Evolutionary conservation across 2,329 filamentous ascomycete genomes (phyloP), one percentile per base, ranked within the genome.

Genomic region (Fusarium algeriense): DNA sequence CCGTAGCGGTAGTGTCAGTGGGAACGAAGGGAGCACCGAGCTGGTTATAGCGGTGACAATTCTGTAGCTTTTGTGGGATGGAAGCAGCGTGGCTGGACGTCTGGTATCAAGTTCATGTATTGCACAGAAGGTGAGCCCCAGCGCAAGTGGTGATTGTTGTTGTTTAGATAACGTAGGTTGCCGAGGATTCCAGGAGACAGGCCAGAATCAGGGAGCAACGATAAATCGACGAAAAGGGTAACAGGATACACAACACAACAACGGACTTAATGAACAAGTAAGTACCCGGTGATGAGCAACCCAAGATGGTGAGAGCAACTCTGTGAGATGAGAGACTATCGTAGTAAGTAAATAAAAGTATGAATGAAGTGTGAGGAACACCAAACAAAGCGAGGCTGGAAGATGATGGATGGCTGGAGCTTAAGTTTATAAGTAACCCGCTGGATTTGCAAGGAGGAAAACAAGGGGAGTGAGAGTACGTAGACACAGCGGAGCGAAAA

Each of bases 371-470:
- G 61, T 60, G 38, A 61, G 35, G 48, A 69, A 32, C 44, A 63
- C 60, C 64, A 73, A 57, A 50, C 60, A 46, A 63, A 59, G 63
- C 49, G 53, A 70, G 69, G 64, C 68, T 66, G 61, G 66, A 64
- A 60, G 30, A 17, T 46, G 58, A 64, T 57, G 62, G 66, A 73
- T 70, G 70, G 70, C 66, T 73, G 62, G 66, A 67, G 70, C 58
- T 68, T 70, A 72, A 70, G 70, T 73, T 73, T 73, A 73, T 73
- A 72, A 72, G 64, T 62, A 52, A 70, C 56, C 49, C 58, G 59
- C 64, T 71, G 69, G 46, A 56, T 46, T 40, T 34, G 23, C 44
- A 69, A 66, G 41, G 43, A 58, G 64, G 57, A 65, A 73, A 69
- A 54, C 60, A 67, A 68, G 55, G 68, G 67, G 64, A 64, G 62